phyloP scores from a whole-genome alignment of 805 yeast genomes.

The Saccharomycopsis microspora region DNA sequence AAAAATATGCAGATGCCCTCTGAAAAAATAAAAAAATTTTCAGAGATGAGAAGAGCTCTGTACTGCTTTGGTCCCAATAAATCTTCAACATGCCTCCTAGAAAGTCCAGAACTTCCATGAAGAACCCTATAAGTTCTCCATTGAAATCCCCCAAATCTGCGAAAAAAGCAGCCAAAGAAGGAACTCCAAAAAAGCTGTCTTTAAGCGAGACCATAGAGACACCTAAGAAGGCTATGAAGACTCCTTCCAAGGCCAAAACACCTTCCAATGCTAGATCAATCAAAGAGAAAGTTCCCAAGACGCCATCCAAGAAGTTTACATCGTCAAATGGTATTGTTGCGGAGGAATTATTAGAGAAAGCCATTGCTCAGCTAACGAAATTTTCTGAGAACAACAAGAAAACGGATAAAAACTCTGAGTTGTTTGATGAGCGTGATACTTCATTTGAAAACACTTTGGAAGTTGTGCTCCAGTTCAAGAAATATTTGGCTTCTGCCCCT shows the following conservation, averaged over 20 bases:
- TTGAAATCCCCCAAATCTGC: constrained; percentile 8
- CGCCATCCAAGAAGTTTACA: constrained; percentile 5
- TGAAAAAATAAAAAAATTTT: neutral
- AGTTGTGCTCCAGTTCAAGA: constrained; percentile 15
- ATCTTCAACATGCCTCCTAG: constrained; percentile 8
- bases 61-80: neutral
- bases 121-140: constrained; percentile 4
- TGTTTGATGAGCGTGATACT: constrained; percentile 51
- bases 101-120: constrained; percentile 4
- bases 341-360: constrained; percentile 23
- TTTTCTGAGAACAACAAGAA: constrained; percentile 32
- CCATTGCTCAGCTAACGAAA: constrained; percentile 55
- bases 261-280: constrained; percentile 12
- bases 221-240: neutral
- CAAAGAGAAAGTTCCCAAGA: constrained; percentile 3
- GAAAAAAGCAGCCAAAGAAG: constrained; percentile 1
- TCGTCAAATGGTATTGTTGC: constrained; percentile 4
- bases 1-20: too few relatives aligned
- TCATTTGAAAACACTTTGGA: constrained; percentile 20
- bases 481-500: constrained; percentile 2
- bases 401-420: constrained; percentile 26
- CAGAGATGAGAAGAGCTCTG: neutral
- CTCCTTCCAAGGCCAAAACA: constrained; percentile 14
- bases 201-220: constrained; percentile 11
- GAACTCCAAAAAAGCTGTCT: constrained; percentile 18